phyloP scores from a whole-genome alignment of 345 rosid genomes.

The Euphorbia peplus region DNA sequence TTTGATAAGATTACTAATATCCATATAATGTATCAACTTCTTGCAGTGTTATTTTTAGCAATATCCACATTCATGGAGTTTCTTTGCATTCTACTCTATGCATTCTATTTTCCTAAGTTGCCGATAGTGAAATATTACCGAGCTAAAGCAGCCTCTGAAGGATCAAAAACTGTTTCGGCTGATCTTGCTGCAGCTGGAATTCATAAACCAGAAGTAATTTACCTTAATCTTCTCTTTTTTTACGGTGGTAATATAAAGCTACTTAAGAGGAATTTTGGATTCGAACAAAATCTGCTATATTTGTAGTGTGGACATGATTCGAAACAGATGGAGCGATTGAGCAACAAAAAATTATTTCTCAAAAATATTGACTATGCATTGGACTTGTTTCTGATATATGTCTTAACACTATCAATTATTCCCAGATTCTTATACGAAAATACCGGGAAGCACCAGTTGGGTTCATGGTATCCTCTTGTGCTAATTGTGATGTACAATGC shows the following conservation, averaged over 20 bases:
- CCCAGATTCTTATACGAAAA: slow-evolving; percentile 85
- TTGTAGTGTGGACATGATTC: slow-evolving; percentile 40
- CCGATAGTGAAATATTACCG: slow-evolving; percentile 82
- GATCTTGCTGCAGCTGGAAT: slow-evolving; percentile 91
- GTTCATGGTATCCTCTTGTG: slow-evolving; percentile 69
- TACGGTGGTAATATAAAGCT: neutral
- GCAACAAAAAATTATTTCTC: slow-evolving; percentile 48
- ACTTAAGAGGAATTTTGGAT: neutral
- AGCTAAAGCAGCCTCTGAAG: slow-evolving; percentile 82
- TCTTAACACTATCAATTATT: slow-evolving; percentile 67
- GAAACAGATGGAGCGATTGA: slow-evolving; percentile 42
- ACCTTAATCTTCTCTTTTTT: neutral
- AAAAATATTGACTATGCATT: slow-evolving; percentile 63
- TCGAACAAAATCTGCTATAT: neutral
- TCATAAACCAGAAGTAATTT: slow-evolving; percentile 22
- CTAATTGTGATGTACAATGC: slow-evolving; percentile 59
- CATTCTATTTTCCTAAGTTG: slow-evolving; percentile 61
- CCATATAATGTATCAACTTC: neutral
- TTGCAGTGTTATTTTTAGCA: slow-evolving; percentile 72
- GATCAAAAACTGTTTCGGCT: slow-evolving; percentile 74
- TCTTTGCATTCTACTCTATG: slow-evolving; percentile 59
- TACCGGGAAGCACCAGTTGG: slow-evolving; percentile 64
- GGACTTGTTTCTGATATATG: slow-evolving; percentile 60
- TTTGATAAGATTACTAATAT: neutral
- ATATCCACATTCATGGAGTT: slow-evolving; percentile 67